phyloP scores from a whole-genome alignment of 805 yeast genomes.

The Barnettozyma californica region DNA sequence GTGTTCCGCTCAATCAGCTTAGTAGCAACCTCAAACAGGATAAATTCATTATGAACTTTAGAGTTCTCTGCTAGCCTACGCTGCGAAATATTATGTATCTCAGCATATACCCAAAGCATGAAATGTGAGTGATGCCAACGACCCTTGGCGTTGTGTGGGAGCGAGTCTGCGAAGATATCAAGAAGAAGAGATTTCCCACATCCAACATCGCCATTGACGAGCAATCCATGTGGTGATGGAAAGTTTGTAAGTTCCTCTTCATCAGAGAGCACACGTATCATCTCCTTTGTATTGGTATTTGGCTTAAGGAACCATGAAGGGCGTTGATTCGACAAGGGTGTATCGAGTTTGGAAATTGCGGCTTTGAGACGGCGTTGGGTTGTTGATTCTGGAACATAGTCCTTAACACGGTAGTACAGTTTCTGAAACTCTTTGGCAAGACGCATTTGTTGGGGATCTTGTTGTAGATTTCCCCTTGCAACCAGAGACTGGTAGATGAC shows the following conservation, averaged over 20 bases:
- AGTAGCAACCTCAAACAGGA: constrained; percentile 61
- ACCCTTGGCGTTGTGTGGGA: constrained; percentile 59
- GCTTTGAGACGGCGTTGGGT: constrained; percentile 19
- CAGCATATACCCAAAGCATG: constrained; percentile 60
- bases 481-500: constrained; percentile 50
- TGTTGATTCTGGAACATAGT: constrained; percentile 42
- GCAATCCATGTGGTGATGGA: constrained; percentile 59
- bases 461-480: constrained; percentile 42
- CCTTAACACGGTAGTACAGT: constrained; percentile 50
- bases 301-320: constrained; percentile 6
- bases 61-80: constrained; percentile 33
- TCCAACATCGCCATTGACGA: constrained; percentile 64
- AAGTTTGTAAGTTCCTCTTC: constrained; percentile 53
- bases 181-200: constrained; percentile 71
- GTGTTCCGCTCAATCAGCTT: constrained; percentile 55
- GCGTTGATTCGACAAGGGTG: neutral
- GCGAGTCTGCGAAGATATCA: constrained; percentile 62
- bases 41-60: constrained; percentile 53
- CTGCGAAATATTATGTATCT: constrained; percentile 51
- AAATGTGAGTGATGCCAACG: constrained; percentile 71
- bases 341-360: constrained; percentile 31
- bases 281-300: constrained; percentile 26
- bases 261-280: constrained; percentile 48
- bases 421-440: constrained; percentile 60
- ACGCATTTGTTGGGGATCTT: constrained; percentile 57